Base-by-base conservation (phyloP, 139 green algal species). In the Tetradesmus obliquus region DNA sequence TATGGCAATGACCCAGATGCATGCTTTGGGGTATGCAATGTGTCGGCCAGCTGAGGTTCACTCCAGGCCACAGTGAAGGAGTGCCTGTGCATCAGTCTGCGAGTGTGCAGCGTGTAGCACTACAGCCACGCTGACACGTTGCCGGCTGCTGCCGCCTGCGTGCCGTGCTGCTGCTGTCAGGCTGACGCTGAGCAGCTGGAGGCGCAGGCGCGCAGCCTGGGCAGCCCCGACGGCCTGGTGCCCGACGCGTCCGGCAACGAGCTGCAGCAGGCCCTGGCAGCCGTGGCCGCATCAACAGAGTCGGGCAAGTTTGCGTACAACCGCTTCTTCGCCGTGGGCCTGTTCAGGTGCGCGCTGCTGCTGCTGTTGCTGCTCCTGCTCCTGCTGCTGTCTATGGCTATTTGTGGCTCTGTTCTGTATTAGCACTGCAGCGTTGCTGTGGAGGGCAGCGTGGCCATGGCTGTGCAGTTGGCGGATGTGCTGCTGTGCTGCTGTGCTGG, bases 241-340 rank as follows among this genome's bases (percentile, higher is more conserved):
- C 95, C 96, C 0, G 92, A 95, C 53, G 92, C 93, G 2, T 84
- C 91, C 3, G 96, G 96, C 72, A 92, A 89, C 55, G 96, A 97
- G 15, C 57, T 97, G 86, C 95, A 98, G 93, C 93, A 96, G 88
- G 91, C 92, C 5, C 94, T 99, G 88, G 96, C 94, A 4, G 24
- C 8, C 4, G 94, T 98, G 82, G 94, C 96, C 8, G 92, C 93
- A 55, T 84, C 90, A 9, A 79, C 86, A 22, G 91, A 94, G 8
- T 69, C 85, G 4, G 93, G 92, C 66, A 95, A 95, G 24, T 97
- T 98, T 74, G 89, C 95, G 5, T 99, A 99, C 96, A 98, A 96
- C 92, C 97, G 97, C 83, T 99, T 99, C 92, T 98, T 99, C 66
- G 97, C 97, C 32, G 97, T 99, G 72, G 98, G 98, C 7, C 94